A percentile compares a stretch with the other conserved stretches of the same genome.
Conservation (phyloP, 495 filamentous ascomycete species). For the Parmelia sp. region DNA sequence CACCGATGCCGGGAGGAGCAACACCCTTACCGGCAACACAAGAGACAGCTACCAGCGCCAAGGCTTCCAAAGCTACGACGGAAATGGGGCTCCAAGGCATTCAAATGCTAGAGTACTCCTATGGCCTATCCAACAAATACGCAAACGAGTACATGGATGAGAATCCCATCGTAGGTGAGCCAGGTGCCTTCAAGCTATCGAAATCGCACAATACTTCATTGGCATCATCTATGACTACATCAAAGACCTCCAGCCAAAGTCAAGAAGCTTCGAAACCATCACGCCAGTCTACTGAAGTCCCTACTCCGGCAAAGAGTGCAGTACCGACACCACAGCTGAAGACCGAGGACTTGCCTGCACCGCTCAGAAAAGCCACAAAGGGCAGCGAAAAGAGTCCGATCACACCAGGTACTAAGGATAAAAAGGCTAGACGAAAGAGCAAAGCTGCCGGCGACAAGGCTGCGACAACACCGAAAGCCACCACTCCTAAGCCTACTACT, state of each 20-base stretch:
- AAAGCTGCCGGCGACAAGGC: conserved; percentile 20
- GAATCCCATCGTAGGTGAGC: conserved; percentile 77
- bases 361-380: conserved; percentile 5
- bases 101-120: conserved; percentile 60
- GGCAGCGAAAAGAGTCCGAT: conserved; percentile 24
- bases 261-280: conserved; percentile 1
- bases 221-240: conserved; percentile 14
- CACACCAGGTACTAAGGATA: conserved; percentile 24
- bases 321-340: conserved; percentile 21
- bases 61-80: conserved; percentile 2
- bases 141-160: conserved; percentile 87
- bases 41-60: conserved; percentile 32
- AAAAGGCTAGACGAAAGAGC: conserved; percentile 28
- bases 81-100: conserved; percentile 38
- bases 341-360: conserved; percentile 17
- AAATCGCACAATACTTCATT: conserved; percentile 34
- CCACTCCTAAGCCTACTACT: conserved; percentile 17
- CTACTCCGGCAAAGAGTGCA: conserved; percentile 15
- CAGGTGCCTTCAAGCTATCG: conserved; percentile 75
- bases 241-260: not conserved
- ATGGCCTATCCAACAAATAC: conserved; percentile 56
- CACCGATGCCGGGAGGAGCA: conserved; percentile 52
- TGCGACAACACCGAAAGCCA: conserved; percentile 22
- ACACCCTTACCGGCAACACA: conserved; percentile 31
- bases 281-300: conserved; percentile 3